Evolutionary conservation across 2,329 filamentous ascomycete species (phyloP), one percentile per base, ranked within the genome.

Genomic region (Leptographium lundbergii): DNA sequence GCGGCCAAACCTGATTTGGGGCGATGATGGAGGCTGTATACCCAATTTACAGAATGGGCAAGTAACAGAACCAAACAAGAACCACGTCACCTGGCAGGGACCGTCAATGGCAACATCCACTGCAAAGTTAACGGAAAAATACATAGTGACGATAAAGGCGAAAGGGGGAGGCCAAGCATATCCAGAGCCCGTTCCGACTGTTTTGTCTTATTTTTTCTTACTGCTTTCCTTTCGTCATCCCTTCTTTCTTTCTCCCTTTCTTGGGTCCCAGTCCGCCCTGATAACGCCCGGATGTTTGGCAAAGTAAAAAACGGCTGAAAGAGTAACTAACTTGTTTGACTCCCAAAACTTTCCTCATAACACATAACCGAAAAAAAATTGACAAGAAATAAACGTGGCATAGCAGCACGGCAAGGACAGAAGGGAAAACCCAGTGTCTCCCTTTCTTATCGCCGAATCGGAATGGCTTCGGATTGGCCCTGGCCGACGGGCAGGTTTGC

Each of bases 361-460:
- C 42, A 45, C 42, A 56, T 47, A 14, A 22, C 42, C 25, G 42
- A 27, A 2, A 22, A 36, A 36, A 50, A n/a, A 42, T 17, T 1
- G 34, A 11, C 25, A 39, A 25, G 36, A 11, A 36, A 29, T 5
- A 52, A n/a, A 39, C 22, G 27, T 54, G 42, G 17, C 42, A 45
- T 45, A 5, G 54, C 14, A 27, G 19, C 39, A 45, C 24, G 19
- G 42, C 19, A 45, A 45, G 19, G 42, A 45, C 42, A 19, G 19
- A 45, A 45, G 32, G 32, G 9, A 34, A 34, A 34, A 11, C 6
- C 54, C 17, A 14, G 13, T 27, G 29, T 14, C 19, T 19, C 51
- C 32, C 19, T 22, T n/a, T 19, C 14, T 14, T 56, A 87, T 77
- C 81, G 78, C 65, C 83, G 79, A 67, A 87, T 87, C 24, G 85